Conservation (phyloP, 2,329 filamentous ascomycete genomes). For the Alternaria novae-zelandiae region DNA sequence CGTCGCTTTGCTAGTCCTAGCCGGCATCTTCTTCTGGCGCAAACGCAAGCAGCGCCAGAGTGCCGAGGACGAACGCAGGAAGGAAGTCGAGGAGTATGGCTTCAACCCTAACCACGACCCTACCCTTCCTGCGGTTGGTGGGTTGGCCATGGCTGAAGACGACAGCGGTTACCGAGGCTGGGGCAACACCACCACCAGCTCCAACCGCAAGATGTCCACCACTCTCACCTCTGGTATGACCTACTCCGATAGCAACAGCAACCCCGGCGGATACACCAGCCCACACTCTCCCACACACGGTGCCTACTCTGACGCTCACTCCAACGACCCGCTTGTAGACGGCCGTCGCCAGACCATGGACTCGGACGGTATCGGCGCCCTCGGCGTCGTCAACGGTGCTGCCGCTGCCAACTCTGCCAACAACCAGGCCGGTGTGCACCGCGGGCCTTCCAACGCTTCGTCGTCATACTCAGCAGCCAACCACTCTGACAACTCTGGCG, state of each 20-base stretch:
- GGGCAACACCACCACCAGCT: conserved; percentile 79
- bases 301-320: conserved; percentile 71
- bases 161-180: conserved; percentile 89
- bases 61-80: conserved; percentile 85
- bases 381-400: conserved; percentile 60
- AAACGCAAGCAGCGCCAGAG: conserved; percentile 84
- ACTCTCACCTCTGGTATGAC: conserved; percentile 78
- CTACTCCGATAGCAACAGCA: conserved; percentile 74
- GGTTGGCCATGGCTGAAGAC: conserved; percentile 72
- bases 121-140: conserved; percentile 68
- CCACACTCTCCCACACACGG: conserved; percentile 69
- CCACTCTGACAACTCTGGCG: conserved; percentile 70
- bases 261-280: conserved; percentile 58
- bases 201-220: conserved; percentile 80
- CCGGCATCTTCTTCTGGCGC: conserved; percentile 83
- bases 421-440: conserved; percentile 72
- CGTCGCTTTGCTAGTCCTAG: conserved; percentile 79
- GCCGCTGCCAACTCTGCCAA: conserved; percentile 66
- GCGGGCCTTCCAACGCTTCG: conserved; percentile 93
- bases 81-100: conserved; percentile 96
- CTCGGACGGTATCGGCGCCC: conserved; percentile 81
- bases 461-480: conserved; percentile 89
- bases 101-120: conserved; percentile 98
- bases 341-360: conserved; percentile 62
- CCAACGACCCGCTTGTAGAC: conserved; percentile 68